Evolutionary conservation across 1,284 basidiomycete species (phyloP).

Genomic region (Ganoderma resinaceum): DNA sequence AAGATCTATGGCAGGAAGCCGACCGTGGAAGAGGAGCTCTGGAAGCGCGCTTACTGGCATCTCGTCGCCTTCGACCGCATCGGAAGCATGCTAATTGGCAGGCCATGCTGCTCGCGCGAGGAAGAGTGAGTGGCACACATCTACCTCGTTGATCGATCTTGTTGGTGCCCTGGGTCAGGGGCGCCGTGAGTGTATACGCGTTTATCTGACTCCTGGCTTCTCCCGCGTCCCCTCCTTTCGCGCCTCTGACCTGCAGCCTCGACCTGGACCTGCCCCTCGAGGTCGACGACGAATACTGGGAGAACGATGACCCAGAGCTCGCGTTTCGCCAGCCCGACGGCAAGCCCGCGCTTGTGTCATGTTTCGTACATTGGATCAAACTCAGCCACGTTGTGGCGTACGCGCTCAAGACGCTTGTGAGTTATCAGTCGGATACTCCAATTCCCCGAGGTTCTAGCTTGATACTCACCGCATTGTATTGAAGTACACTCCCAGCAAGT

Average conservation of each 20-base stretch:
- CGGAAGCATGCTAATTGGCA: conserved; percentile 70
- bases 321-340: conserved; percentile 70
- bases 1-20: conserved; percentile 42
- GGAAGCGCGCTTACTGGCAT: conserved; percentile 61
- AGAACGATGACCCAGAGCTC: conserved; percentile 52
- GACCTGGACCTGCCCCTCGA: conserved; percentile 83
- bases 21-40: conserved; percentile 52
- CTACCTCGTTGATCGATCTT: background rate
- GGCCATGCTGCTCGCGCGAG: conserved; percentile 75
- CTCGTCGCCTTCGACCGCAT: conserved; percentile 67
- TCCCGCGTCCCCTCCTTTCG: background rate
- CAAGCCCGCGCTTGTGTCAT: conserved; percentile 64
- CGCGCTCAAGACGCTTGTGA: conserved; percentile 73
- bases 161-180: background rate
- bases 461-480: background rate
- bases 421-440: conserved; percentile 30
- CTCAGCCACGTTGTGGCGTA: conserved; percentile 78
- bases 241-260: conserved; percentile 52
- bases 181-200: background rate
- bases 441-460: background rate
- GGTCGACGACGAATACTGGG: conserved; percentile 90
- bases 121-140: conserved; percentile 67
- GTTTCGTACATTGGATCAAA: conserved; percentile 74
- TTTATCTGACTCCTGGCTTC: conserved; percentile 9
- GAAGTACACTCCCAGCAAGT: conserved; percentile 80